These are phyloP conservation scores for Hippophae tibetana DNA, from an alignment of 306 rosid genomes.

Conservation along the genomic window DNA sequence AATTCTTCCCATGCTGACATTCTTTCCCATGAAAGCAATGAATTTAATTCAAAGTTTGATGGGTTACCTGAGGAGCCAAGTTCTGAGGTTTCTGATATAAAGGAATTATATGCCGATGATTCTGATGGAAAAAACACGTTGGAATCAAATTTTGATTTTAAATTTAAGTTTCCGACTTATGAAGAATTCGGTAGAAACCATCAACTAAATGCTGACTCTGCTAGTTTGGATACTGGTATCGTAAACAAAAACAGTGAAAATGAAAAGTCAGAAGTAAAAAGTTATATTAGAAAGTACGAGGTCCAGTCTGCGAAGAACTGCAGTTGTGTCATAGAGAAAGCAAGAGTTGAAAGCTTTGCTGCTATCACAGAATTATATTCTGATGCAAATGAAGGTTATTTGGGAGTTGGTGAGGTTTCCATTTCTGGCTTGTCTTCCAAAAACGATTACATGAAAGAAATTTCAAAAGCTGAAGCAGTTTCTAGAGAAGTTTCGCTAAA, in stretches of 20 bases:
- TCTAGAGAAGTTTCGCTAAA: constrained; percentile 17
- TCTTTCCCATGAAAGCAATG: constrained; percentile 9
- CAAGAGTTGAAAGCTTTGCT: constrained; percentile 29
- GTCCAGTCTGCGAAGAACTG: constrained; percentile 28
- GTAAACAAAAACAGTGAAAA: constrained; percentile 22
- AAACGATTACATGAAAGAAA: constrained; percentile 8
- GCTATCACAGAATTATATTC: constrained; percentile 28
- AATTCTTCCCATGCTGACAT: background rate
- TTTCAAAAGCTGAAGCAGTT: constrained; percentile 15
- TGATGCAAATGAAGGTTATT: constrained; percentile 13
- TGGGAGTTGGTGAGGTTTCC: background rate
- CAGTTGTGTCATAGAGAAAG: constrained; percentile 47
- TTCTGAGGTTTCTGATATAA: constrained; percentile 7
- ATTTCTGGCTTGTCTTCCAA: constrained; percentile 16
- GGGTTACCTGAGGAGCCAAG: background rate
- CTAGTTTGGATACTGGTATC: constrained; percentile 15
- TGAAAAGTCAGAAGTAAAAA: constrained; percentile 35
- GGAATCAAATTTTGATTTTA: constrained; percentile 42
- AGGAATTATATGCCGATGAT: constrained; percentile 10
- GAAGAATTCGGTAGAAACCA: constrained; percentile 34
- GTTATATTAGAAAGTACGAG: constrained; percentile 37
- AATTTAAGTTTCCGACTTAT: constrained; percentile 56
- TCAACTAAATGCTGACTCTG: constrained; percentile 20
- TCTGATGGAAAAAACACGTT: constrained; percentile 25
- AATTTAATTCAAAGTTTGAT: constrained; percentile 20